Percentiles rank a stretch among this genome's conserved stretches.
These are phyloP conservation scores for Mesembryanthemum crystallinum DNA, from an alignment of 148 eudicot species.

Conservation along the genomic window DNA sequence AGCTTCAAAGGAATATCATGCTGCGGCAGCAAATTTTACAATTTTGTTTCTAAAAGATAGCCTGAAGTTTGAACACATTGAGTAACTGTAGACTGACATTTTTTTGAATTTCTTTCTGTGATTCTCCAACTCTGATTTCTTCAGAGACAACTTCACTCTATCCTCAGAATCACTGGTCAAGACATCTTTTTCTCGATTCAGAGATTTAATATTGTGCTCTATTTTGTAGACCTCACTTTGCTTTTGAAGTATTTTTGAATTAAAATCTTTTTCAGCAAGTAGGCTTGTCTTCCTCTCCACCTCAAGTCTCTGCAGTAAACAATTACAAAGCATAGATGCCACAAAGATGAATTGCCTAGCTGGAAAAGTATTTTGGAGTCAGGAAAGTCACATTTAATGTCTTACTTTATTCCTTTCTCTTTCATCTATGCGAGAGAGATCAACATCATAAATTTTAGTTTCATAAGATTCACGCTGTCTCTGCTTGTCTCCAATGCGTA, in stretches of 20 bases:
- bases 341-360: neutral
- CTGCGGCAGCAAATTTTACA: neutral
- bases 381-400: neutral
- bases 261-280: conserved; percentile 52
- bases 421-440: conserved; percentile 59
- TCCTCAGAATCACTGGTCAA: conserved; percentile 67
- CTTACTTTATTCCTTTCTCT: conserved; percentile 65
- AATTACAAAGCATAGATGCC: conserved; percentile 3
- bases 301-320: conserved; percentile 50
- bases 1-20: conserved; percentile 20
- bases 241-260: conserved; percentile 34
- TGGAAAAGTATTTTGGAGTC: neutral
- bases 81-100: conserved; percentile 48
- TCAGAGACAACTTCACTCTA: conserved; percentile 56
- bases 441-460: conserved; percentile 39
- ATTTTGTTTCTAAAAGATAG: neutral
- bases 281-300: conserved; percentile 61
- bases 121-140: conserved; percentile 62
- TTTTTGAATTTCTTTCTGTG: conserved; percentile 62
- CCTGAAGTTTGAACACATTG: neutral
- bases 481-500: conserved; percentile 54
- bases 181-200: conserved; percentile 51
- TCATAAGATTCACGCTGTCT: conserved; percentile 57
- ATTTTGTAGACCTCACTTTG: conserved; percentile 39
- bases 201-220: conserved; percentile 49